Conservation (phyloP, 2,329 filamentous ascomycete species). For the Arthrobotrys musiformis region DNA sequence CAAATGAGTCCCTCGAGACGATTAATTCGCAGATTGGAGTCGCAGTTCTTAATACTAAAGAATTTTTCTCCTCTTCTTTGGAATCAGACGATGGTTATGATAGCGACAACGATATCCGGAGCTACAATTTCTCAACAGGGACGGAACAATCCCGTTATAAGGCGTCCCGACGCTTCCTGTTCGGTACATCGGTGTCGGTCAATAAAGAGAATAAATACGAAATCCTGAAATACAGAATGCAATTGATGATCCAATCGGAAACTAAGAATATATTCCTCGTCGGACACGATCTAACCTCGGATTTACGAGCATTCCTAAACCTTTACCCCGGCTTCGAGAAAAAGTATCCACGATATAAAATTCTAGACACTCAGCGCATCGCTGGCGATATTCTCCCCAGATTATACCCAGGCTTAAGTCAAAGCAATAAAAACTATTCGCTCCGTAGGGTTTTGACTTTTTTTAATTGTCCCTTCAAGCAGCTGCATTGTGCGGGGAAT, state of each 20-base stretch:
- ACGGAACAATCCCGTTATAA: not conserved
- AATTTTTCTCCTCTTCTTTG: no score
- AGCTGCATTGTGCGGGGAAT: slow-evolving; percentile 22
- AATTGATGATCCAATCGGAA: not conserved
- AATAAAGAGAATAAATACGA: not conserved
- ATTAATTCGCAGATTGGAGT: slow-evolving; percentile 22
- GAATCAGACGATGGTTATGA: not conserved
- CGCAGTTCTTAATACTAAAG: slow-evolving; percentile 21
- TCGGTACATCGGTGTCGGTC: slow-evolving; percentile 7
- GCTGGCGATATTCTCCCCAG: not conserved
- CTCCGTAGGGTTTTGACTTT: not conserved
- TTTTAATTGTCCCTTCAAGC: not conserved
- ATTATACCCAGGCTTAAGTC: not conserved
- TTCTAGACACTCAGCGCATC: slow-evolving; percentile 1
- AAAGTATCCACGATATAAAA: no score
- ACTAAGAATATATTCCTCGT: slow-evolving; percentile 17
- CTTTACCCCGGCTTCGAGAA: not conserved
- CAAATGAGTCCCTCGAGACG: not conserved
- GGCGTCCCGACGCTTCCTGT: not conserved
- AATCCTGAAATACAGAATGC: no score
- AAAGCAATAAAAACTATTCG: not conserved
- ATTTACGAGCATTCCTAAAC: not conserved
- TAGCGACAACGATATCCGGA: not conserved
- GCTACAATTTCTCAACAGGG: slow-evolving; percentile 1
- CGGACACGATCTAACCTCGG: not conserved